Conservation (phyloP, 371 early-diverging fungal genomes). For the Actinomortierella ambigua region DNA sequence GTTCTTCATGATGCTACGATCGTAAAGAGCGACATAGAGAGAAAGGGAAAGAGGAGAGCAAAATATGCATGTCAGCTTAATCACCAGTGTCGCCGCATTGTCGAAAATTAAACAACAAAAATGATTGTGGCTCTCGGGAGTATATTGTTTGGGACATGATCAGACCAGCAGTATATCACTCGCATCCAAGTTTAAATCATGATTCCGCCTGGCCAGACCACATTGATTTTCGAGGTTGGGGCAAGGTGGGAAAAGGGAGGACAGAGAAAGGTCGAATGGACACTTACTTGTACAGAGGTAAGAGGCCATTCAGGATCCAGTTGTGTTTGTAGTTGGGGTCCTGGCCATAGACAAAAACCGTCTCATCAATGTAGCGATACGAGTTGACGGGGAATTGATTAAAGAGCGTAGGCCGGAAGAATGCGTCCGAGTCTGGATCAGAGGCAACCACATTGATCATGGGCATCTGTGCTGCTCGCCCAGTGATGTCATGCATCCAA, state of each 20-base stretch:
- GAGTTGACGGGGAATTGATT: constrained; percentile 22
- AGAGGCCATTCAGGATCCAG: constrained; percentile 41
- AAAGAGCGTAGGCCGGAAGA: constrained; percentile 27
- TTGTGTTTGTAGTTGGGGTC: constrained; percentile 21
- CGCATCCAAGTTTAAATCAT: no score
- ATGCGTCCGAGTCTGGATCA: constrained; percentile 37
- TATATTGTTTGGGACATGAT: constrained; percentile 1
- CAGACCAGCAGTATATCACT: background rate
- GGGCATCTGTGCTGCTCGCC: constrained; percentile 18
- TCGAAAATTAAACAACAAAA: no score
- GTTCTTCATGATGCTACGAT: constrained; percentile 30
- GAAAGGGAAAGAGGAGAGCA: background rate
- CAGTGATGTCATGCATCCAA: constrained; percentile 23
- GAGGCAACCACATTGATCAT: constrained; percentile 36
- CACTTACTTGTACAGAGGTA: constrained; percentile 42
- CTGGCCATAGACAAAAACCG: constrained; percentile 34
- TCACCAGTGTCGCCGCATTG: no score
- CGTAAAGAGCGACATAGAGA: background rate
- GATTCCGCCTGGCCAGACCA: no score
- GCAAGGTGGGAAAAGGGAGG: background rate
- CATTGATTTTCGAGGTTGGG: background rate
- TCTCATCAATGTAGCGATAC: constrained; percentile 41
- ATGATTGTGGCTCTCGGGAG: no score
- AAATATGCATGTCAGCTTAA: background rate
- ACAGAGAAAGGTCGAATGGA: background rate